Conservation (phyloP, 495 filamentous ascomycete genomes). For the Neurospora sp. region DNA sequence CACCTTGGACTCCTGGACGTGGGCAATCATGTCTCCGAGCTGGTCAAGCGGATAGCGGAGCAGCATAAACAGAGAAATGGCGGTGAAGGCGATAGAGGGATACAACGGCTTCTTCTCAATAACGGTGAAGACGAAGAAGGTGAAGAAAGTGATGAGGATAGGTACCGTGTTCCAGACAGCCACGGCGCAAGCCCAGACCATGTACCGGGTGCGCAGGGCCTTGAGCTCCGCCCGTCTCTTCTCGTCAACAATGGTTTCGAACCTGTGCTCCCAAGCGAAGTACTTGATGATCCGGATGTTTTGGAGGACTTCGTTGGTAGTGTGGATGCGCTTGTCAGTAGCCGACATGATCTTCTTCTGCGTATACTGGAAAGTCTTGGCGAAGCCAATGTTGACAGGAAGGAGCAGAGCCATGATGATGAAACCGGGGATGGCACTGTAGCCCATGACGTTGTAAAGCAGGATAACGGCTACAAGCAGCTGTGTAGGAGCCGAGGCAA, state of each 20-base stretch:
- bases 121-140: conserved; percentile 86
- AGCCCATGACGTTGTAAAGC: conserved; percentile 81
- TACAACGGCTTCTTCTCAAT: conserved; percentile 83
- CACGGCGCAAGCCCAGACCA: conserved; percentile 83
- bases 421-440: conserved; percentile 89
- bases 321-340: conserved; percentile 92
- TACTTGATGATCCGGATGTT: conserved; percentile 99
- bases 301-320: conserved; percentile 92
- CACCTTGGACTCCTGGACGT: conserved; percentile 95
- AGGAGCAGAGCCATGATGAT: conserved; percentile 82
- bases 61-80: conserved; percentile 92
- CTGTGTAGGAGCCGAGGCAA: conserved; percentile 77
- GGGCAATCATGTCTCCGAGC: conserved; percentile 96
- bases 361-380: conserved; percentile 67
- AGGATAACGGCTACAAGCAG: conserved; percentile 59
- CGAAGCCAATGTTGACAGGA: conserved; percentile 81
- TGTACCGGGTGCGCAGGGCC: conserved; percentile 69
- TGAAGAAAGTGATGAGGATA: conserved; percentile 89
- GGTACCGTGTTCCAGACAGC: conserved; percentile 96
- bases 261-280: conserved; percentile 97
- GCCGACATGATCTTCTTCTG: conserved; percentile 89
- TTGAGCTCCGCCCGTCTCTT: conserved; percentile 72
- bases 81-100: conserved; percentile 92
- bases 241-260: conserved; percentile 76
- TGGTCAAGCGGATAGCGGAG: conserved; percentile 92